These are phyloP conservation scores for Clathrus columnatus DNA, from an alignment of 768 basidiomycete species.

Conservation along the genomic window DNA sequence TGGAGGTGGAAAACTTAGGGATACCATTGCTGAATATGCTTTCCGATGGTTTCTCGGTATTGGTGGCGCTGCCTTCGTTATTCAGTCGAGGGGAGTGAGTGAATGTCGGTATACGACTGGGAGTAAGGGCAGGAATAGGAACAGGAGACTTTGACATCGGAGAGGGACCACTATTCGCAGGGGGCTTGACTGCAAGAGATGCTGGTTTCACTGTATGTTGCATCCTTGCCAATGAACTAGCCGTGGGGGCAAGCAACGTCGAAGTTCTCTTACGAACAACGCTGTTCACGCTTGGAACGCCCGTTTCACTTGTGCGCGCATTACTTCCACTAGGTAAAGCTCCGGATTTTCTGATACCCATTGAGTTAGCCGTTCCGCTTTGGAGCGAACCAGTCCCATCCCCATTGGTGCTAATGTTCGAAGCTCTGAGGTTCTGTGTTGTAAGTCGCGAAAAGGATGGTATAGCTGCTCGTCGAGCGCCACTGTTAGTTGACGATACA, in stretches of 20 bases:
- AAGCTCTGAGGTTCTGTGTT: neutral
- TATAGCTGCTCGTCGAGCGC: neutral
- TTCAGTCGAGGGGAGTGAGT: slow-evolving; percentile 4
- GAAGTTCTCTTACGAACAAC: slow-evolving; percentile 28
- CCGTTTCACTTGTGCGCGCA: neutral
- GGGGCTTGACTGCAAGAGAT: slow-evolving; percentile 25
- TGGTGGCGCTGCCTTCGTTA: neutral
- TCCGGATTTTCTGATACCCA: slow-evolving; percentile 8
- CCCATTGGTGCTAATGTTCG: neutral
- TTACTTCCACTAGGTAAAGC: slow-evolving; percentile 22
- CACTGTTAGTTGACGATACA: neutral
- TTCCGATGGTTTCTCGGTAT: neutral
- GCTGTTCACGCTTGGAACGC: neutral
- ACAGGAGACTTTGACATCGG: neutral
- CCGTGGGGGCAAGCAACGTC: slow-evolving; percentile 64
- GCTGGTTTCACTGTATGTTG: slow-evolving; percentile 14
- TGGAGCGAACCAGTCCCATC: neutral
- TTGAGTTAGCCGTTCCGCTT: neutral
- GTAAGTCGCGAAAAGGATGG: slow-evolving; percentile 1
- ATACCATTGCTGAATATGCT: neutral
- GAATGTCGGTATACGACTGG: neutral
- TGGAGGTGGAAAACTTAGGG: slow-evolving; percentile 8
- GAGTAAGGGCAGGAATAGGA: neutral
- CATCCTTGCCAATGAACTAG: slow-evolving; percentile 63
- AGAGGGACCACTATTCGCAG: slow-evolving; percentile 17